Percentiles rank a stretch among this genome's conserved stretches.
Evolutionary conservation across 768 basidiomycete genomes (phyloP).

Genomic region (Mycena alexandri): DNA sequence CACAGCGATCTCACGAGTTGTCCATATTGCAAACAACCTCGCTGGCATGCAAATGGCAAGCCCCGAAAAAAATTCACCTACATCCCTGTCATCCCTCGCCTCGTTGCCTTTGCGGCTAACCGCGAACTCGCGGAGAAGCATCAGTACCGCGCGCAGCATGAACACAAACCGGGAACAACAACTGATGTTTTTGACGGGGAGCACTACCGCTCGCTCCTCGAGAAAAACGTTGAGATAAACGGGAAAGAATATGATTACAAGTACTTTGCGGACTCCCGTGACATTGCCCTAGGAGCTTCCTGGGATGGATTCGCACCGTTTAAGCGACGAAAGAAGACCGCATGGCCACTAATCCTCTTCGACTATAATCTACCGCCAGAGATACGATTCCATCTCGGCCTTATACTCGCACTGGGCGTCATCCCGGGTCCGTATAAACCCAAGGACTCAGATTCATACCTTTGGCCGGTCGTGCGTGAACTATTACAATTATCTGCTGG

Average conservation of each 20-base stretch:
- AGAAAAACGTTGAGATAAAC: neutral
- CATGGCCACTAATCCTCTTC: slow-evolving; percentile 56
- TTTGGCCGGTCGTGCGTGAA: slow-evolving; percentile 53
- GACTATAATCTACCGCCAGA: slow-evolving; percentile 59
- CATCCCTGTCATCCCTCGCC: no score
- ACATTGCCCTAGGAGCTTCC: neutral
- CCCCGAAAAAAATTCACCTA: no score
- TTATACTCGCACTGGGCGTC: slow-evolving; percentile 52
- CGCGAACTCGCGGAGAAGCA: no score
- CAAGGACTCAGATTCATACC: slow-evolving; percentile 54
- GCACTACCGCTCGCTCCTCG: neutral
- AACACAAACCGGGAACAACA: neutral
- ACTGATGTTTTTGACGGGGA: slow-evolving; percentile 4
- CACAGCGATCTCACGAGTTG: slow-evolving; percentile 39
- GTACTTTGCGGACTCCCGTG: neutral
- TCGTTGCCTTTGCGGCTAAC: no score
- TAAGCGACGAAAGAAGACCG: slow-evolving; percentile 38
- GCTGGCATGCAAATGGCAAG: no score
- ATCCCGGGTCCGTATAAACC: slow-evolving; percentile 58
- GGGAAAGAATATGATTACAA: neutral
- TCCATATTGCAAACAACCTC: slow-evolving; percentile 40
- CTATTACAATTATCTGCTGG: slow-evolving; percentile 46
- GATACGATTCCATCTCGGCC: slow-evolving; percentile 44
- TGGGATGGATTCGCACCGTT: slow-evolving; percentile 17
- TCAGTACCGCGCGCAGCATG: neutral